Evolutionary conservation across 371 early-diverging fungal species (phyloP), one percentile per base, ranked within the genome.

Genomic region (Blakeslea trispora): DNA sequence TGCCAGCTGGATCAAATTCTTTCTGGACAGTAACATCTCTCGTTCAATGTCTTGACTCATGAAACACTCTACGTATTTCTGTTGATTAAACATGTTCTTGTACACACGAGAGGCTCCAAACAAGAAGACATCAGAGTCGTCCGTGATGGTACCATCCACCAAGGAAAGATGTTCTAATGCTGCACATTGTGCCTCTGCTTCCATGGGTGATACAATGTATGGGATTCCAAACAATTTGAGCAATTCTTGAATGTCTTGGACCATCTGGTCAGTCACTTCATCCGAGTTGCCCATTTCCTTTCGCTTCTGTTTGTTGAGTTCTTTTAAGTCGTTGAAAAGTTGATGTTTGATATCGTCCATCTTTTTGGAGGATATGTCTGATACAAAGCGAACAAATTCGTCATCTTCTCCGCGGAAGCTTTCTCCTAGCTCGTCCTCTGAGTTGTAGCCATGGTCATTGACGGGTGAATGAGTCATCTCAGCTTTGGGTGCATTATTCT

Each of bases 151-250:
- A 0, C 99, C 99, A 63, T 99, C 98, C 0, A 98, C 96, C 11
- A 96, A 77, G 0, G 75, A 71, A 3, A 79, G 60, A 0, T 64
- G 48, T 2, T 82, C 71, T 19, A 99, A 75, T 53, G 79, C 85
- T 0, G 97, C 99, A 67, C 99, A 99, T 72, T 99, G 98, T 0
- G 96, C 89, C 69, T 99, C 99, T 4, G 99, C 97, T 77, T 99
- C 99, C 86, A 87, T 87, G 0, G 98, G 95, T n/a, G 98, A 93
- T 0, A 88, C 84, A 15, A 99, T 80, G 69, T 88, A 99, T 0
- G 99, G 97, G 22, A 99, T 79, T 2, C 99, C 99, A 85, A 98
- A 97, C n/a, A 96, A 70, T 18, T 82, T 75, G n/a, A 99, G 76
- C 21, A 99, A 66, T 44, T 81, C 75, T 75, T 88, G 81, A 6